These are phyloP conservation scores for Ogataea philodendri DNA, from an alignment of 805 yeast species.

Conservation along the genomic window DNA sequence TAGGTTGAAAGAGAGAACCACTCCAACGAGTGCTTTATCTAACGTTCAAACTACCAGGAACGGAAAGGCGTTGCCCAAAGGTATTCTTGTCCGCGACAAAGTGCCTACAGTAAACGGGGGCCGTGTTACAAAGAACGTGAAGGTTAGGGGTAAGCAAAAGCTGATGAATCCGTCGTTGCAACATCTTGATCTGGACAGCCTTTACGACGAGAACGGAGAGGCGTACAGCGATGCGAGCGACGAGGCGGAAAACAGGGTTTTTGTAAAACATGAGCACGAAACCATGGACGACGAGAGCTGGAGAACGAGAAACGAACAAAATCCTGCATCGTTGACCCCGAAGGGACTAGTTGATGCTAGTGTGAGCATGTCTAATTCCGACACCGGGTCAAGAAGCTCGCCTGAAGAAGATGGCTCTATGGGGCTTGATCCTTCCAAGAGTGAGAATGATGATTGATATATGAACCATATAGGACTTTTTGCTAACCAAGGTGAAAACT, in stretches of 20 bases:
- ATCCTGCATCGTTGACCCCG: conserved; percentile 6
- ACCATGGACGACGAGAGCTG: conserved; percentile 4
- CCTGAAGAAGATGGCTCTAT: conserved; percentile 10
- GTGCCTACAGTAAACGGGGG: conserved; percentile 13
- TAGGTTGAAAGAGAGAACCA: conserved; percentile 1
- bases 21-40: conserved; percentile 1
- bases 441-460: conserved; percentile 12
- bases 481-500: too few relatives aligned
- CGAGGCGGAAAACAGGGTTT: conserved; percentile 38
- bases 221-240: conserved; percentile 19
- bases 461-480: too few relatives aligned
- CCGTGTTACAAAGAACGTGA: conserved; percentile 17
- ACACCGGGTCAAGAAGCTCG: conserved; percentile 16
- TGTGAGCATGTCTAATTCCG: conserved; percentile 10
- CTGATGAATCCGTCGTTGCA: conserved; percentile 27
- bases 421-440: conserved; percentile 8
- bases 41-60: conserved; percentile 6
- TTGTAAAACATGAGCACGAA: conserved; percentile 35
- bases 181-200: conserved; percentile 24
- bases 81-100: conserved; percentile 19
- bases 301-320: conserved; percentile 7
- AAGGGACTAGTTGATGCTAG: conserved; percentile 7
- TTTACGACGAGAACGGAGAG: conserved; percentile 22
- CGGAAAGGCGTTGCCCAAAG: conserved; percentile 13
- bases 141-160: conserved; percentile 23